Evolutionary conservation across 192 early-diverging fungal genomes (phyloP).

Genomic region (Dissophora globulifera): DNA sequence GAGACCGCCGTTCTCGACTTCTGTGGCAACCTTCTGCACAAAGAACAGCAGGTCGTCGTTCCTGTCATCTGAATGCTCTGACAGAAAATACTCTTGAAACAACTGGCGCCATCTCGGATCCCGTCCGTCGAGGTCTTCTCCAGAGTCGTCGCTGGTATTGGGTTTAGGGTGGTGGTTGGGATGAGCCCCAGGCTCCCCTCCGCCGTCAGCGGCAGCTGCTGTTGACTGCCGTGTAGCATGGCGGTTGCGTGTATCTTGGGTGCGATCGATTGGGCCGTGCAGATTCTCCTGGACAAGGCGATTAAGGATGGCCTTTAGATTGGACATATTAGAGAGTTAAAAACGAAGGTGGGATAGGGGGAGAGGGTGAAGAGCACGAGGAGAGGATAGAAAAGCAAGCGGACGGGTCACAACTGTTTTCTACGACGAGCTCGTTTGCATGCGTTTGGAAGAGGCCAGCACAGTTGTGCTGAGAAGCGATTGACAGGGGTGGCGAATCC

Average conservation of each 20-base stretch:
- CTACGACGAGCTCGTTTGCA: too few relatives aligned
- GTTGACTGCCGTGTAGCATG: constrained; percentile 20
- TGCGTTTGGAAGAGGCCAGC: too few relatives aligned
- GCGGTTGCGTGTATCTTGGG: constrained; percentile 32
- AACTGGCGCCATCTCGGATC: constrained; percentile 74
- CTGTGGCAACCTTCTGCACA: constrained; percentile 63
- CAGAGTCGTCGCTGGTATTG: constrained; percentile 5
- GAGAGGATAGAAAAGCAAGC: too few relatives aligned
- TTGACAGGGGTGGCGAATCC: too few relatives aligned
- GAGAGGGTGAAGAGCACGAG: neutral
- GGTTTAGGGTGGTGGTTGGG: neutral
- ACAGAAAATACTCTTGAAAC: constrained; percentile 79
- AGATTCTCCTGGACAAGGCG: constrained; percentile 69
- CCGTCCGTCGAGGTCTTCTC: constrained; percentile 61
- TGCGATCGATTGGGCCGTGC: constrained; percentile 67
- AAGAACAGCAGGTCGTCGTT: constrained; percentile 92
- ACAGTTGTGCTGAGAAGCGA: too few relatives aligned
- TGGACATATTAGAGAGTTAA: constrained; percentile 37
- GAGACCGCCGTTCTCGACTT: constrained; percentile 52
- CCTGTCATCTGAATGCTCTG: constrained; percentile 68
- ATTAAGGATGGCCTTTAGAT: constrained; percentile 61
- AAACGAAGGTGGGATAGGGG: neutral
- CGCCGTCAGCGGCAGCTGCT: neutral
- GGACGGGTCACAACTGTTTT: too few relatives aligned
- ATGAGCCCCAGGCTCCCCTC: constrained; percentile 1